These are phyloP conservation scores for Trichoderma aggressivum DNA, from an alignment of 2,329 filamentous ascomycete species.

Conservation along the genomic window DNA sequence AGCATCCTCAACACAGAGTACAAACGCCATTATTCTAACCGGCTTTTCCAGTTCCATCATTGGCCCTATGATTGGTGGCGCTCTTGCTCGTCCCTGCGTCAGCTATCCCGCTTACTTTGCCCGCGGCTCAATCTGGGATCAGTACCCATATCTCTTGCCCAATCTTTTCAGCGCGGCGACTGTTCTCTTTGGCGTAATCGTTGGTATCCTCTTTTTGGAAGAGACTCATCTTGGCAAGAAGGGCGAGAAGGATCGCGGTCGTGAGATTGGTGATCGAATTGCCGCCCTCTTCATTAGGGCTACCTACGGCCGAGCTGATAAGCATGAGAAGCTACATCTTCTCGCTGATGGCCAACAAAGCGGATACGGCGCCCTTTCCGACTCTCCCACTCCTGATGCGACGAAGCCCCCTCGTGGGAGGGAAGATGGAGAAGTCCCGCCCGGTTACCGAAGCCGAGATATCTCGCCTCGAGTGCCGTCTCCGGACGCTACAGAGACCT, in stretches of 20 bases:
- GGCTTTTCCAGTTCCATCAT: slow-evolving; percentile 71
- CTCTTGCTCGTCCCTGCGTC: slow-evolving; percentile 79
- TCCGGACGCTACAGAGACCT: slow-evolving; percentile 24
- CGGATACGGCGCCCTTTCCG: slow-evolving; percentile 53
- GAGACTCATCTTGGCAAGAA: slow-evolving; percentile 89
- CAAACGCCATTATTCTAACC: slow-evolving; percentile 24
- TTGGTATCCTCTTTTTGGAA: slow-evolving; percentile 84
- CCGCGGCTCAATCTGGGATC: slow-evolving; percentile 73
- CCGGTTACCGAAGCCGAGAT: slow-evolving; percentile 61
- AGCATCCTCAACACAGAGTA: slow-evolving; percentile 27
- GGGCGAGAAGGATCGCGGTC: slow-evolving; percentile 68
- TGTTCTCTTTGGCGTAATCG: slow-evolving; percentile 68
- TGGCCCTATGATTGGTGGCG: slow-evolving; percentile 86
- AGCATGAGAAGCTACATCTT: slow-evolving; percentile 59
- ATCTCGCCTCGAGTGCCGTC: slow-evolving; percentile 48
- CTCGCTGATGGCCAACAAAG: slow-evolving; percentile 60
- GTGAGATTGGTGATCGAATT: slow-evolving; percentile 73
- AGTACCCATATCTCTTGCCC: slow-evolving; percentile 84
- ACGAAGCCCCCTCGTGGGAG: neutral
- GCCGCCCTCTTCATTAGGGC: slow-evolving; percentile 40
- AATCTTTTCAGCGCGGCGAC: slow-evolving; percentile 87
- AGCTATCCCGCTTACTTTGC: slow-evolving; percentile 75
- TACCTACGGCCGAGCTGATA: slow-evolving; percentile 36
- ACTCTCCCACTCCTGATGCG: neutral
- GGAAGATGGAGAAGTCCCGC: slow-evolving; percentile 51